Evolutionary conservation across 2,329 filamentous ascomycete species (phyloP).

Genomic region (Trichophyton simii): DNA sequence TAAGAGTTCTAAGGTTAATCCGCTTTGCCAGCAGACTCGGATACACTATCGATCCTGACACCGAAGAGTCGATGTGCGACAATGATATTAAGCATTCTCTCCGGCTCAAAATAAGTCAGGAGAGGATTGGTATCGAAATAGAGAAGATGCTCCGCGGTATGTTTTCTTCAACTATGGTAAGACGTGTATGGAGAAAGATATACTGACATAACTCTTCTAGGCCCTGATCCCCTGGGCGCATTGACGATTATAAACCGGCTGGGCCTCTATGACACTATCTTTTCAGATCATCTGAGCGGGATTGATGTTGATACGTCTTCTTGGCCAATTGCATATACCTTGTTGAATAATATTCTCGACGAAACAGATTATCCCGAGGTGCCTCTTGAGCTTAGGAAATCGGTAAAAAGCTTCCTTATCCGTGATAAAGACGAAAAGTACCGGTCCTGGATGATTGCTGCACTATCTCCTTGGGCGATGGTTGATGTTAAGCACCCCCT

Average conservation of each 20-base stretch:
- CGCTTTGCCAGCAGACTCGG: constrained; percentile 76
- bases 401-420: constrained; percentile 41
- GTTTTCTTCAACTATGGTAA: constrained; percentile 2
- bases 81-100: constrained; percentile 65
- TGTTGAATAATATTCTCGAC: constrained; percentile 41
- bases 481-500: constrained; percentile 31
- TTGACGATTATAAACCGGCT: constrained; percentile 29
- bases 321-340: constrained; percentile 54
- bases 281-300: constrained; percentile 34
- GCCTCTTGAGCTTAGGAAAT: constrained; percentile 32
- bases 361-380: constrained; percentile 27
- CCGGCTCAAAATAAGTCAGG: constrained; percentile 79
- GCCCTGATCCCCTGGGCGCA: constrained; percentile 28
- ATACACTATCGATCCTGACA: constrained; percentile 62
- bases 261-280: constrained; percentile 29
- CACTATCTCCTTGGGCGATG: constrained; percentile 61
- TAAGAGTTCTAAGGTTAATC: constrained; percentile 74
- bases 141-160: constrained; percentile 79
- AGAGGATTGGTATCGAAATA: constrained; percentile 74
- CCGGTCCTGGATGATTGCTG: constrained; percentile 62
- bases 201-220: constrained; percentile 13
- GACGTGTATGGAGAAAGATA: background rate
- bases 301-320: constrained; percentile 45
- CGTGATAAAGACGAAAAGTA: constrained; percentile 54
- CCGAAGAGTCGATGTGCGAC: constrained; percentile 63